Evolutionary conservation across 129 eudicot genomes (phyloP), one percentile per base, ranked within the genome.

Genomic region (Flaveria bidentis): DNA sequence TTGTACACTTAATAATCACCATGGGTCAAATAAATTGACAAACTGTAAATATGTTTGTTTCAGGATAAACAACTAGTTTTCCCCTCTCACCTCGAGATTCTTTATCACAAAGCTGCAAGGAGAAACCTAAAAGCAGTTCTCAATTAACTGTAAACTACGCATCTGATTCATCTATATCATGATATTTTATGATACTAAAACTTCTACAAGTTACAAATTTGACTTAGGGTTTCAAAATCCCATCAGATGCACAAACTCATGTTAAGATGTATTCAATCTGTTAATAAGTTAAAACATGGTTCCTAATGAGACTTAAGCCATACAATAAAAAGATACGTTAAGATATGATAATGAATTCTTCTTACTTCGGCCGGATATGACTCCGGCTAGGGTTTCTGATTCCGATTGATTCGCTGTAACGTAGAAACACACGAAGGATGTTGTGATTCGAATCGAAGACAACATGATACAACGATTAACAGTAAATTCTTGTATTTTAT

Each of bases 311-410:
- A 74, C 5, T 42, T 44, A 44, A 74, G 30, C 46, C 57, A 45
- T 2, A 56, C 45, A 16, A 15, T 2, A 42, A 42, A 23, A 57
- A 57, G 63, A 57, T 20, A 25, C 23, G 61, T 39, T 22, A 45
- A 44, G 15, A 28, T 36, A 36, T 12, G 6, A 14, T 12, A 42
- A 39, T 55, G 11, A 55, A 55, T 36, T 11, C 0, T 5, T 55
- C 67, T 39, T 72, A 55, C 23, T 49, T 63, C 17, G 14, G 60
- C 46, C 42, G 50, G 47, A 75, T 49, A 61, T 3, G 8, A 33
- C 73, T 76, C 64, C 53, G 53, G 52, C 52, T 76, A 76, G 80
- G 80, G 80, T 65, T 76, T 65, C 73, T 51, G 80, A 49, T 47
- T 18, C 64, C 5, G 23, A 11, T 8, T 30, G 30, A n/a, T 47